Base-by-base conservation (phyloP, 2,329 filamentous ascomycete genomes). In the Chrysoporthe puriensis region DNA sequence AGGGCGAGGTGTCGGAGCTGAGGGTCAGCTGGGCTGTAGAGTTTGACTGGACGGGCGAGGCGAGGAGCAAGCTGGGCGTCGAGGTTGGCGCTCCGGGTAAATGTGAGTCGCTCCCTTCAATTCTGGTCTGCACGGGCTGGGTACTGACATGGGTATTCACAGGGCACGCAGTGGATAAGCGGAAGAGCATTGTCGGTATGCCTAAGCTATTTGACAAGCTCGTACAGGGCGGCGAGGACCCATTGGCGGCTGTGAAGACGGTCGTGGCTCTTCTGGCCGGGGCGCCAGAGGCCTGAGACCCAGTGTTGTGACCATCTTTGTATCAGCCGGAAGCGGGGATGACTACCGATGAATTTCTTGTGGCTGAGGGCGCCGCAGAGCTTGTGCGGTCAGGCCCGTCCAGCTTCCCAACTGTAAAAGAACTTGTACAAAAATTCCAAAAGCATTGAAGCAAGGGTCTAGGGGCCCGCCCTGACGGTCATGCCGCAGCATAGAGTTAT, bases 1-100 rank as follows among this genome's bases (percentile, higher is more conserved):
- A 7, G 61, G 75, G 79, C 0, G 74, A 76, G 0, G 69, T 78
- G 11, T 79, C 84, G 2, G 75, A 80, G 13, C 66, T 89, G 4
- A 83, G 86, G 36, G 78, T 92, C 1, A 80, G 83, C 66, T 93
- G 90, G 90, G 80, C 77, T 59, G 88, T 91, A 56, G 77, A 78
- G 1, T 91, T 92, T 73, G 90, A 92, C 76, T 92, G 90, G 90
- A 90, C 89, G 0, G 90, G 90, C 6, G 90, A 92, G 74, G 90
- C 88, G 4, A 84, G 85, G 73, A 91, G 85, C 71, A 80, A 80
- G 57, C 77, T 92, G 18, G 79, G 78, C 4, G 80, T 89, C 13
- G 75, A 86, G 70, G 79, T 88, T 2, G 84, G 85, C 4, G 79
- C 88, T 52, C 90, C 90, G 0, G 82, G 80, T 8, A 86, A 85